Percentiles rank a stretch among this genome's conserved stretches.
Conservation (phyloP, 2,329 filamentous ascomycete genomes). For the Curvularia spicifera region DNA sequence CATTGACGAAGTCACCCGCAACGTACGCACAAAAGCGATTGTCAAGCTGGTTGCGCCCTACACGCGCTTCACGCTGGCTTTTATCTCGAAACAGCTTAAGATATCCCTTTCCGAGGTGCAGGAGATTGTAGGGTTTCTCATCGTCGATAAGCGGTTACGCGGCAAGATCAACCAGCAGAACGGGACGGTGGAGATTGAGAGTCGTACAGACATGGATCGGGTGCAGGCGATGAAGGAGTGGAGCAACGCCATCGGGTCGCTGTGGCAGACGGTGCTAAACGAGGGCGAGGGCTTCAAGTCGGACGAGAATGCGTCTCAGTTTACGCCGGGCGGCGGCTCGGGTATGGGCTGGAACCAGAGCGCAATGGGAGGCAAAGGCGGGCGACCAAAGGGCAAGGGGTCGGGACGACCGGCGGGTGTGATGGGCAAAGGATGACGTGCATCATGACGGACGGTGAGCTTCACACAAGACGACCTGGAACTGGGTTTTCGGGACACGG, state of each 20-base stretch:
- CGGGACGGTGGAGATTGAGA: slow-evolving; percentile 82
- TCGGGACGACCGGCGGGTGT: slow-evolving; percentile 45
- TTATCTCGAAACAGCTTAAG: slow-evolving; percentile 86
- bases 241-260: slow-evolving; percentile 69
- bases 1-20: slow-evolving; percentile 97
- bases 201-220: slow-evolving; percentile 74
- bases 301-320: slow-evolving; percentile 53
- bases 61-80: slow-evolving; percentile 84
- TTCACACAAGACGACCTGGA: slow-evolving; percentile 42
- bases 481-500: slow-evolving; percentile 38
- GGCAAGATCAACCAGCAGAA: slow-evolving; percentile 89
- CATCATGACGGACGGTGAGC: slow-evolving; percentile 37
- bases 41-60: slow-evolving; percentile 94
- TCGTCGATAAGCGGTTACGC: slow-evolving; percentile 84
- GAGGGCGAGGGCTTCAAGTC: slow-evolving; percentile 75
- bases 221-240: slow-evolving; percentile 75
- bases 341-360: slow-evolving; percentile 39
- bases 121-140: slow-evolving; percentile 94
- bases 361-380: slow-evolving; percentile 39
- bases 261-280: slow-evolving; percentile 76
- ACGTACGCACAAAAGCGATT: slow-evolving; percentile 96
- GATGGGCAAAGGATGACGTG: slow-evolving; percentile 51
- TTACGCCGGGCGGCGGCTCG: slow-evolving; percentile 40
- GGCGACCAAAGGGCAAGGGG: slow-evolving; percentile 49
- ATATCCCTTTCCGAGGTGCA: slow-evolving; percentile 87